Evolutionary conservation across 2,329 filamentous ascomycete genomes (phyloP).

Genomic region (Didymella exigua): DNA sequence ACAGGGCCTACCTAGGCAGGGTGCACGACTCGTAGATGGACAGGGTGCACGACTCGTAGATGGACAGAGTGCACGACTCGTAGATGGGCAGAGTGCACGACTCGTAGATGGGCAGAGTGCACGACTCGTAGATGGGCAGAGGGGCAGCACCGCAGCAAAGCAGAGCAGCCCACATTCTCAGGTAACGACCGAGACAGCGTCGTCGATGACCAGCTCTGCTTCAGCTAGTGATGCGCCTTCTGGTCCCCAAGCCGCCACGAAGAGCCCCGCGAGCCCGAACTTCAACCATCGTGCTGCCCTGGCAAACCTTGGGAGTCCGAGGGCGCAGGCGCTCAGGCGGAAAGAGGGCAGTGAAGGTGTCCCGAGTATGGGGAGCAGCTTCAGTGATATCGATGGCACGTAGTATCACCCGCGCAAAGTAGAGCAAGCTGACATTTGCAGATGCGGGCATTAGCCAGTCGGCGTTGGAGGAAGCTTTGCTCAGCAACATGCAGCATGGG

Average conservation of each 20-base stretch:
- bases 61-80: conserved; percentile 18
- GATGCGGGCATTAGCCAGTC: conserved; percentile 82
- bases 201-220: conserved; percentile 62
- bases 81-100: conserved; percentile 5
- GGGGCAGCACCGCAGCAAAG: conserved; percentile 5
- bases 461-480: conserved; percentile 76
- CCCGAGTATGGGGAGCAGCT: conserved; percentile 69
- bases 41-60: too few species aligned
- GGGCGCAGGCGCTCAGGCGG: conserved; percentile 19
- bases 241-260: conserved; percentile 24
- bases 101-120: conserved; percentile 19
- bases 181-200: conserved; percentile 31
- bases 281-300: conserved; percentile 66
- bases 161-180: conserved; percentile 30
- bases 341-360: conserved; percentile 45
- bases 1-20: conserved; percentile 20
- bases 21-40: conserved; percentile 8
- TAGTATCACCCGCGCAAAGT: not conserved
- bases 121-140: conserved; percentile 9
- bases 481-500: conserved; percentile 72
- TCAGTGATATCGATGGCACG: conserved; percentile 79
- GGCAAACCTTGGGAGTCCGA: conserved; percentile 59
- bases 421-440: conserved; percentile 39
- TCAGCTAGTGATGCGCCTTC: conserved; percentile 39
- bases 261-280: conserved; percentile 41